These are phyloP conservation scores for Dispira parvispora DNA, from an alignment of 192 early-diverging fungal genomes.

Conservation along the genomic window DNA sequence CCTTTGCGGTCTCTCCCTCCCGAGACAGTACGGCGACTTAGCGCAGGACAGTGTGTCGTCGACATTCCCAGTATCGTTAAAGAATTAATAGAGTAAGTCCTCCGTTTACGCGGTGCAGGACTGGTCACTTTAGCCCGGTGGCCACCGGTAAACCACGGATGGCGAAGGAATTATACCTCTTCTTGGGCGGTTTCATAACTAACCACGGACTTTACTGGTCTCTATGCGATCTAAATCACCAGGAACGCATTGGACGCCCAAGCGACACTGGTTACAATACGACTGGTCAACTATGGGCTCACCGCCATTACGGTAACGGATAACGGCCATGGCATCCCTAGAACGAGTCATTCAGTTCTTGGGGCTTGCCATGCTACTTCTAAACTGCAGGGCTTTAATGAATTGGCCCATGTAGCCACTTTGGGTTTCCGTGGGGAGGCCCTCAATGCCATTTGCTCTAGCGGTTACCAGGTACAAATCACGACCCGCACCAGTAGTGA, in stretches of 20 bases:
- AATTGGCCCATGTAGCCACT: constrained; percentile 45
- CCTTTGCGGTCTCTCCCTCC: neutral
- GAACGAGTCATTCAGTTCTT: constrained; percentile 38
- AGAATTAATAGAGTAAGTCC: constrained; percentile 10
- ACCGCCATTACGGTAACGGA: constrained; percentile 63
- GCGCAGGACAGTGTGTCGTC: neutral
- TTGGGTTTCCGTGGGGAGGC: constrained; percentile 71
- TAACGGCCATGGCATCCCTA: constrained; percentile 70
- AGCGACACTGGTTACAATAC: constrained; percentile 64
- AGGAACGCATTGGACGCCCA: constrained; percentile 75
- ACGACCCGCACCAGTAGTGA: constrained; percentile 2
- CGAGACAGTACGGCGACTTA: neutral
- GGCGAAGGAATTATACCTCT: too few relatives aligned
- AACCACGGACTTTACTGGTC: too few relatives aligned
- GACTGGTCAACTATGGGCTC: constrained; percentile 63
- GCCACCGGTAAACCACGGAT: too few relatives aligned
- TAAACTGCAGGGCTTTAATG: constrained; percentile 61
- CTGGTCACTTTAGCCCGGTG: too few relatives aligned
- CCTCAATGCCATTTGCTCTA: neutral
- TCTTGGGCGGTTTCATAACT: too few relatives aligned
- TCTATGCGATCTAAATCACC: too few relatives aligned
- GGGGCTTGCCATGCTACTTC: constrained; percentile 83
- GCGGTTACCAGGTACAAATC: constrained; percentile 7
- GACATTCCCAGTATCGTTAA: constrained; percentile 6
- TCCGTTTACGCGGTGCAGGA: too few relatives aligned